A percentile compares a stretch with the other conserved stretches of the same genome.
phyloP scores from a whole-genome alignment of 1,284 basidiomycete genomes.

The Marasmius fiardii region DNA sequence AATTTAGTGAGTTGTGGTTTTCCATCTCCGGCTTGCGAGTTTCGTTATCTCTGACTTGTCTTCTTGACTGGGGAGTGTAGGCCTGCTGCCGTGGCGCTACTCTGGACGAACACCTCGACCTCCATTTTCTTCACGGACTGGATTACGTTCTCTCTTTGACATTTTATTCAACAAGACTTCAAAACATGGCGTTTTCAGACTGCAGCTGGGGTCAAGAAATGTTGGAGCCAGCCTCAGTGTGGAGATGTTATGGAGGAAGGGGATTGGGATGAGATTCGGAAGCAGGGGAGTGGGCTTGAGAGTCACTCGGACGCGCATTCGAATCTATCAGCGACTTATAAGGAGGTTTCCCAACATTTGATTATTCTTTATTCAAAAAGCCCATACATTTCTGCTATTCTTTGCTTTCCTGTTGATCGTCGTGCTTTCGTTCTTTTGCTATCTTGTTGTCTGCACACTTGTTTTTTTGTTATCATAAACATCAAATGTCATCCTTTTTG shows the following conservation, averaged over 20 bases:
- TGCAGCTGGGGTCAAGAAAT: conserved; percentile 39
- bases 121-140: too few relatives aligned
- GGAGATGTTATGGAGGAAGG: conserved; percentile 45
- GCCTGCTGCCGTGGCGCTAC: not conserved
- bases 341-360: too few relatives aligned
- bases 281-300: not conserved
- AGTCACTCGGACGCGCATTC: not conserved
- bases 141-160: too few relatives aligned
- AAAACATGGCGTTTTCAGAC: conserved; percentile 56
- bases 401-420: not conserved
- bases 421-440: not conserved
- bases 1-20: conserved; percentile 31
- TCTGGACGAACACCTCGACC: too few relatives aligned
- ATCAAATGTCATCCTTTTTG: too few relatives aligned
- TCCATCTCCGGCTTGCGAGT: conserved; percentile 4
- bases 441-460: not conserved
- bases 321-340: not conserved
- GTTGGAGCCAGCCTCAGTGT: conserved; percentile 45
- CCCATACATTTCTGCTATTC: not conserved
- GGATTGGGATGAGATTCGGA: conserved; percentile 4
- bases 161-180: conserved; percentile 12
- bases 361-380: not conserved
- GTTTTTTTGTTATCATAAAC: not conserved
- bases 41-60: not conserved
- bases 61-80: not conserved